Base-by-base conservation (phyloP, 129 eudicot genomes). In the Logfia minima region DNA sequence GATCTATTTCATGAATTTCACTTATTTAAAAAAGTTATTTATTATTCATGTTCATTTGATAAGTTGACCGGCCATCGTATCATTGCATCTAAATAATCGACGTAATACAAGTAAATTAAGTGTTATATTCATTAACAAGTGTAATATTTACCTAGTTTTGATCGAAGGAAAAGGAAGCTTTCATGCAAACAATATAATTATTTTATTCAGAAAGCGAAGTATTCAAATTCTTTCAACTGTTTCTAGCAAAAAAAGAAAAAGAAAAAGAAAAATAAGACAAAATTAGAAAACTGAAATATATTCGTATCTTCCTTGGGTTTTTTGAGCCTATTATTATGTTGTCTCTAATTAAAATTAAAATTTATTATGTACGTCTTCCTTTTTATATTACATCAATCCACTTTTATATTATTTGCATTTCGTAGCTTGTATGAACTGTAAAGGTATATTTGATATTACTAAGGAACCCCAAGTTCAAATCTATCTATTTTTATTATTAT, bases 401-500 rank as follows among this genome's bases (percentile, higher is more conserved):
- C 45, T 39, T 39, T 39, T 39, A 6, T 6, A 37, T 37, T 37
- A 37, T 37, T 37, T 37, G 43, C 43, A 37, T 6, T 37, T 37
- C 43, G 0, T 37, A 8, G 34, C 34, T 31, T 37, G 9, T 37
- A 37, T 26, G 29, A 39, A 39, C 45, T 39, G 45, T 39, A 32
- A 32, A 32, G 6, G 7, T 32, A 32, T 32, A 32, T 32, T 32
- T 32, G 35, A 32, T 32, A 5, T 32, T 32, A 32, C 6, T 6
- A 32, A 4, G 51, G 55, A 66, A 66, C 68, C 68, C 66, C 17
- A 73, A 66, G 63, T 73, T 74, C 63, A 80, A 66, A 74, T 37
- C 59, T 66, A 26, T 26, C 26, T 24, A 0, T 39, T 39, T 39
- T 1, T 39, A 6, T 39, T 39, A 39, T 39, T 39, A 39, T 8